Percentiles rank a stretch among this genome's conserved stretches.
Conservation (phyloP, 176 grass and related monocot species). For the Echinochloa phyllopogon region DNA sequence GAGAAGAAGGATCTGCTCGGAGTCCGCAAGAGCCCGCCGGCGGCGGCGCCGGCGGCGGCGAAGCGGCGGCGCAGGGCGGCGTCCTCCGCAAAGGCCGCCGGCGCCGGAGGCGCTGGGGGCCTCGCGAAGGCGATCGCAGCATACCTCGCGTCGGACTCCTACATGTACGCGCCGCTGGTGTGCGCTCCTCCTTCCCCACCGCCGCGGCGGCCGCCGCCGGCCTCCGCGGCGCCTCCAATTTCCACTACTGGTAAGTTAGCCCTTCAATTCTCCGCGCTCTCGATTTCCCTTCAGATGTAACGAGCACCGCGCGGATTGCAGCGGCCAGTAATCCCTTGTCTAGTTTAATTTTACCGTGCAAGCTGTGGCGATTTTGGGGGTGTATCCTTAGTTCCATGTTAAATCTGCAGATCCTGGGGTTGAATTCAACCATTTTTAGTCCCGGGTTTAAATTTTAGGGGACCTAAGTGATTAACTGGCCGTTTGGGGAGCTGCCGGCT, state of each 20-base stretch:
- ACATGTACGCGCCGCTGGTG: slow-evolving; percentile 56
- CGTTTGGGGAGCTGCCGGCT: background rate
- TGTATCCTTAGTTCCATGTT: background rate
- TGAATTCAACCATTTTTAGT: background rate
- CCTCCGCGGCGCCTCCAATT: background rate
- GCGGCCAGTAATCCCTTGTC: background rate
- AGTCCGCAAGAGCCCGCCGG: slow-evolving; percentile 36
- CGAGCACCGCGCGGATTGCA: background rate
- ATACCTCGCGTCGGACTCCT: slow-evolving; percentile 55
- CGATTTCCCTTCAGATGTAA: background rate
- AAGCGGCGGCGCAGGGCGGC: slow-evolving; percentile 27
- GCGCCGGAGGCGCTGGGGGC: background rate
- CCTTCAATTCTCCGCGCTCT: background rate
- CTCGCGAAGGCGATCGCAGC: slow-evolving; percentile 42
- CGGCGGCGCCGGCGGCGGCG: background rate
- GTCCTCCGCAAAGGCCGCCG: background rate
- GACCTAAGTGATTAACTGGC: background rate
- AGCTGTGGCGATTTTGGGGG: background rate
- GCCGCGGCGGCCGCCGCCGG: background rate
- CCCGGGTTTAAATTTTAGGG: background rate
- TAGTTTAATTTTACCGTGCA: background rate
- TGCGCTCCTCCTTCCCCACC: background rate
- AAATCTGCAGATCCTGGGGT: background rate
- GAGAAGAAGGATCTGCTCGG: slow-evolving; percentile 50
- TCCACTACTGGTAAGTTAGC: slow-evolving; percentile 22